These are phyloP conservation scores for Blastobotrys elegans DNA, from an alignment of 1,139 yeast genomes.

Conservation along the genomic window DNA sequence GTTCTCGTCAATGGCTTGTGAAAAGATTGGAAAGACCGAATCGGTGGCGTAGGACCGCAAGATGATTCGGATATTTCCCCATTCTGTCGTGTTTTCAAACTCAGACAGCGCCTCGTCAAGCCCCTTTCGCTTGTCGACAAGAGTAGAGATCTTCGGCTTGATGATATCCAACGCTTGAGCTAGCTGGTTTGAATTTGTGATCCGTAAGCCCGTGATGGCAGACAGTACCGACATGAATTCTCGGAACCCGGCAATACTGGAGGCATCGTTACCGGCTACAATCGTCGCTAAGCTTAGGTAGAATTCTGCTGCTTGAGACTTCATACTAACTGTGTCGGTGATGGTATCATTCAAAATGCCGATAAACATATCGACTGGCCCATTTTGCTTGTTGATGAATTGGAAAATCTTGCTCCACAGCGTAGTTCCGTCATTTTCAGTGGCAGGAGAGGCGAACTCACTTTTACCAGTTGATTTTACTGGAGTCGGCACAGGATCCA, in stretches of 20 bases:
- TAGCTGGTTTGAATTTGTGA: not conserved
- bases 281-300: not conserved
- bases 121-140: not conserved
- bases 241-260: not conserved
- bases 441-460: not conserved
- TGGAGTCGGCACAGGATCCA: too few species aligned
- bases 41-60: not conserved
- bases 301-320: not conserved
- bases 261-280: not conserved
- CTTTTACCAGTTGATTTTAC: too few species aligned
- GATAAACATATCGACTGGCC: not conserved
- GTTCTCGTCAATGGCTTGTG: not conserved
- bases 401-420: not conserved
- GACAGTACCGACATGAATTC: not conserved
- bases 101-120: not conserved
- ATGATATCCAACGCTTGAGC: not conserved
- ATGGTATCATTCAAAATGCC: not conserved
- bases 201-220: not conserved
- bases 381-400: not conserved
- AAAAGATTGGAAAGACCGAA: not conserved
- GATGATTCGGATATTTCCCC: not conserved
- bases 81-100: not conserved
- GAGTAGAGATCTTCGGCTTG: not conserved
- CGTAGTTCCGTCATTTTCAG: too few species aligned
- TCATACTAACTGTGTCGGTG: not conserved